Evolutionary conservation across 139 green algal species (phyloP), one percentile per base, ranked within the genome.

Genomic region (Closterium sp.): DNA sequence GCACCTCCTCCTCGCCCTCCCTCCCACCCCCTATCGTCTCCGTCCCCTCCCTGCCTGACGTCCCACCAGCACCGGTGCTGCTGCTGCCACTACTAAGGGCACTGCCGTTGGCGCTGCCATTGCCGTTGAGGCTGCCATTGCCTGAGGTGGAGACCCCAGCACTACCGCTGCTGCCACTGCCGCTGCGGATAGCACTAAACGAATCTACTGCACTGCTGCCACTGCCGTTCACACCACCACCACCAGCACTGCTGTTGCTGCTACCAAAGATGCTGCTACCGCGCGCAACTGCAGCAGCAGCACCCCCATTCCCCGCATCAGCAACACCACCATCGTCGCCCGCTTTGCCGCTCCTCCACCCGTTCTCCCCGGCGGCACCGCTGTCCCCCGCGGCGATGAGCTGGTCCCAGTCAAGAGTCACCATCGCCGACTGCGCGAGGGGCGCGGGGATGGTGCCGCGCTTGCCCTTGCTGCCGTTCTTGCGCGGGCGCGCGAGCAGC

Each of bases 321-420:
- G 62, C 13, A 87, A 87, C 85, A 87, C 21, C 85, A 87, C 19
- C 85, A 87, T 87, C 85, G 9, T 87, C 85, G 85, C 85, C 22
- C 21, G 2, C 85, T 34, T 27, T 28, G 28, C 85, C 10, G 28
- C 85, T 10, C 27, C 85, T 22, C 85, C n/a, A 87, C 10, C 10
- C 27, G 28, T 6, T 87, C 85, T 31, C 28, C 85, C 85, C 85
- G 0, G 27, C 28, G 6, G 28, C 85, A 24, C 28, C 28, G 28
- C 85, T 87, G 27, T 87, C 28, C 2, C 21, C 85, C 17, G 31
- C n/a, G 9, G 17, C 9, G 13, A 89, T 89, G 50, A 91, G 28
- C 30, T 93, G 29, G 42, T 91, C 28, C 90, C 90, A 93, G 29
- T 93, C 79, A 11, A 91, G 24, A 50, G 45, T 86, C 85, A 91